phyloP scores from a whole-genome alignment of 148 eudicot species.

The Rhododendron ovatum region DNA sequence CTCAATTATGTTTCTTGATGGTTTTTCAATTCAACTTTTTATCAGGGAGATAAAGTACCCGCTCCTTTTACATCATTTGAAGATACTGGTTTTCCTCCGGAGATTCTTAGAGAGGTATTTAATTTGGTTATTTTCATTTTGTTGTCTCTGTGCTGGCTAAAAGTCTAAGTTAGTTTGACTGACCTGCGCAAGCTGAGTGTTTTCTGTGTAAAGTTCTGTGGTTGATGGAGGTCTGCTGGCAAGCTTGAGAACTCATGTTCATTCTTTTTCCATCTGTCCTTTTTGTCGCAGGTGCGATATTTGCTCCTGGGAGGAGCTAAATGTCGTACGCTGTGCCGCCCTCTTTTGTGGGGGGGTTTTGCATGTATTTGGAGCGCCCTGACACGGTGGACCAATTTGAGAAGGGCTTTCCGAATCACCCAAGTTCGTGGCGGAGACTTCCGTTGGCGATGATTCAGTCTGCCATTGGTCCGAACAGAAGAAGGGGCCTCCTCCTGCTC shows the following conservation, averaged over 20 bases:
- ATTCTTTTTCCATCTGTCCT: conserved; percentile 46
- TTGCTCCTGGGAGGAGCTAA: conserved; percentile 98
- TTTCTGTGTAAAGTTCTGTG: conserved; percentile 39
- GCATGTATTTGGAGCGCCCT: conserved; percentile 59
- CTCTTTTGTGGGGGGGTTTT: conserved; percentile 67
- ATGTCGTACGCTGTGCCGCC: conserved; percentile 98
- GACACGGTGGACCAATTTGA: conserved; percentile 58
- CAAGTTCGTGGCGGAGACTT: conserved; percentile 57
- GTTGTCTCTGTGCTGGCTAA: conserved; percentile 1
- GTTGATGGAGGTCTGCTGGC: conserved; percentile 42
- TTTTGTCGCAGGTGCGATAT: conserved; percentile 98
- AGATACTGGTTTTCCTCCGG: conserved; percentile 71
- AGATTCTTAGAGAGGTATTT: conserved; percentile 74
- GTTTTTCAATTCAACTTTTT: not conserved
- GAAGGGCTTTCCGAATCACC: conserved; percentile 79
- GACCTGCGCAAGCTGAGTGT: conserved; percentile 20
- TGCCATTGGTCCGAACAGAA: conserved; percentile 61
- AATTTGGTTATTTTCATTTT: conserved; percentile 12
- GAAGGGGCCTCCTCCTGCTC: conserved; percentile 65
- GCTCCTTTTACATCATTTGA: conserved; percentile 77
- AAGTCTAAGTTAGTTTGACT: conserved; percentile 26
- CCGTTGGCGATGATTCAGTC: conserved; percentile 74
- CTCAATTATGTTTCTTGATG: not conserved
- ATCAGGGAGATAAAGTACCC: conserved; percentile 77
- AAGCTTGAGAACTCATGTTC: conserved; percentile 49